Conservation (phyloP, 768 basidiomycete species). For the Mycena galericulata region DNA sequence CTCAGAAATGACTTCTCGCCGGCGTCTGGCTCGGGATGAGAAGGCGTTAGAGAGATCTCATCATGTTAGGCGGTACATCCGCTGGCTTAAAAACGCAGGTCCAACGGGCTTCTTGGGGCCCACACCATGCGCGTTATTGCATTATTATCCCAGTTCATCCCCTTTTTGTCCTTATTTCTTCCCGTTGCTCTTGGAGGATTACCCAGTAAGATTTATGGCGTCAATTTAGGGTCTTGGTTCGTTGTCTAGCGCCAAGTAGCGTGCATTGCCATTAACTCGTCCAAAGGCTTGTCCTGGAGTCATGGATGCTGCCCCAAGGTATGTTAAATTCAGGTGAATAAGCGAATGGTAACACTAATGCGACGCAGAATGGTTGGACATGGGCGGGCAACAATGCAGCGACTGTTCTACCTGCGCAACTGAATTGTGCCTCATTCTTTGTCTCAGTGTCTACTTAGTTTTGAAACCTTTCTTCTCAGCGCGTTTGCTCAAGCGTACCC, state of each 20-base stretch:
- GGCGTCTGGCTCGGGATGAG: no score
- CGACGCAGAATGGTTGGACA: conserved; percentile 71
- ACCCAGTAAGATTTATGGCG: conserved; percentile 73
- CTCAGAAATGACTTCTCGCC: no score
- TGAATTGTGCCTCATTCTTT: conserved; percentile 67
- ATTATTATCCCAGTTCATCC: background rate
- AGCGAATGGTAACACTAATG: background rate
- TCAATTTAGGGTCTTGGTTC: conserved; percentile 77
- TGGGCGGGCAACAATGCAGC: conserved; percentile 76
- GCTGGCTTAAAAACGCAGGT: no score
- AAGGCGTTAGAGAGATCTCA: no score
- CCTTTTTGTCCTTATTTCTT: conserved; percentile 9
- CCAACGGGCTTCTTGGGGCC: background rate
- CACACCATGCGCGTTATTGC: conserved; percentile 11
- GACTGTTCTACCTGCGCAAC: conserved; percentile 70
- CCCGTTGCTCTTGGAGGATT: conserved; percentile 10
- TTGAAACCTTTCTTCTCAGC: conserved; percentile 46
- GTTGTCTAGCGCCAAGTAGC: conserved; percentile 36
- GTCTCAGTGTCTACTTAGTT: background rate
- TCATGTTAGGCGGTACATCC: no score
- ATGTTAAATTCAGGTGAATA: background rate
- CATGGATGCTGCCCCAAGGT: conserved; percentile 89
- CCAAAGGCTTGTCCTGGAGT: conserved; percentile 76
- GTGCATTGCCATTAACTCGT: background rate
- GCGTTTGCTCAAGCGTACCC: conserved; percentile 72